Conservation (phyloP, 2,329 filamentous ascomycete genomes). For the Neopestalotiopsis sp. region DNA sequence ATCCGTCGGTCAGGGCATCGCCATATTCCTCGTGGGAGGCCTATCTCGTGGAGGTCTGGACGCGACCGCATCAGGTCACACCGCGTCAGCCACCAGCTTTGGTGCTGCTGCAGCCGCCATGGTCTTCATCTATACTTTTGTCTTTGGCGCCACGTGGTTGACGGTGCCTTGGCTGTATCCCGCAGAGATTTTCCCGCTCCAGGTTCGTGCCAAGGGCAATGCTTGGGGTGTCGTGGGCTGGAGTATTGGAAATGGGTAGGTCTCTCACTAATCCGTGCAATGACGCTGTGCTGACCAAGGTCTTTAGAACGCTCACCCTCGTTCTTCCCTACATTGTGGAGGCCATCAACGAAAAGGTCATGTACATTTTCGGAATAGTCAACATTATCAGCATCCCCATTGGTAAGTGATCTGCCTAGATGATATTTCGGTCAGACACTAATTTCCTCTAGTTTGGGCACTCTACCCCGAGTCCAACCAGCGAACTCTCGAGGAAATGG, state of each 20-base stretch:
- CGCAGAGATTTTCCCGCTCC: conserved; percentile 76
- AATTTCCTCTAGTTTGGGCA: conserved; percentile 60
- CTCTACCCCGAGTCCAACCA: conserved; percentile 78
- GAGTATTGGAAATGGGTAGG: conserved; percentile 75
- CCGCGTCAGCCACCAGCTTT: conserved; percentile 52
- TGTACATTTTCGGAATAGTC: conserved; percentile 75
- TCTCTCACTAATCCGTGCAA: background rate
- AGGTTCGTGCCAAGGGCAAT: conserved; percentile 75
- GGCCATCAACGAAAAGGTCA: conserved; percentile 70
- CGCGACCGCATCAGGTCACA: conserved; percentile 51
- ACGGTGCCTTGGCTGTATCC: conserved; percentile 55
- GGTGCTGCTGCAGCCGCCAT: conserved; percentile 72
- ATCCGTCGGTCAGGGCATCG: conserved; percentile 65
- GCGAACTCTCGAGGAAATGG: conserved; percentile 77
- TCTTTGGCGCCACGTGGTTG: conserved; percentile 70
- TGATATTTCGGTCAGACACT: background rate
- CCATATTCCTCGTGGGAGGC: conserved; percentile 71
- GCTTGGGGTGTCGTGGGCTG: conserved; percentile 79
- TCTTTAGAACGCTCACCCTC: conserved; percentile 35
- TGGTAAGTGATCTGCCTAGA: background rate
- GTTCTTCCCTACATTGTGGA: conserved; percentile 35
- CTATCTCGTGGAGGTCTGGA: conserved; percentile 61
- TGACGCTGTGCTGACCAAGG: no score
- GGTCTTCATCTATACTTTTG: conserved; percentile 71
- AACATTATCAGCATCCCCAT: conserved; percentile 71